Conservation (phyloP, 2,329 filamentous ascomycete genomes). For the Aureobasidium sp. region DNA sequence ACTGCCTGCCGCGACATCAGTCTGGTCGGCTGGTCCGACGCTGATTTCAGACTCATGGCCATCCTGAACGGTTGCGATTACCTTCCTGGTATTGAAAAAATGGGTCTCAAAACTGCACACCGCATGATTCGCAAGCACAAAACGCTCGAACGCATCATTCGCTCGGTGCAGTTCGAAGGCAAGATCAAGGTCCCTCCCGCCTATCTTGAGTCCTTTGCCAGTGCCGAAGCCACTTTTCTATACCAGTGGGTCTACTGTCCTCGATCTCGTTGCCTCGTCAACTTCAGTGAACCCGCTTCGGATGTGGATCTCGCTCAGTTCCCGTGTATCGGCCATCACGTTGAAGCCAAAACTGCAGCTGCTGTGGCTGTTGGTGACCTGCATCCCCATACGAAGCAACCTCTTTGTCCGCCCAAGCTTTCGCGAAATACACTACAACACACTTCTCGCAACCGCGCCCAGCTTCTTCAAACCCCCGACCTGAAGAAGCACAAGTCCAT, state of each 20-base stretch:
- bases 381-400: slow-evolving; percentile 79
- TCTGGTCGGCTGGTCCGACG: slow-evolving; percentile 83
- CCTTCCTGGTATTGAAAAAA: slow-evolving; percentile 69
- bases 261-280: slow-evolving; percentile 57
- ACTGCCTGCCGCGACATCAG: slow-evolving; percentile 80
- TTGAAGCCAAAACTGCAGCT: slow-evolving; percentile 55
- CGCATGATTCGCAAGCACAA: slow-evolving; percentile 85
- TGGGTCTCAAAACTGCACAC: slow-evolving; percentile 91
- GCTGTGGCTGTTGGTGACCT: slow-evolving; percentile 73
- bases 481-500: slow-evolving; percentile 54
- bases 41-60: slow-evolving; percentile 87
- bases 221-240: slow-evolving; percentile 86
- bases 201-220: slow-evolving; percentile 71
- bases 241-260: slow-evolving; percentile 95
- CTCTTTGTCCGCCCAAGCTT: slow-evolving; percentile 35
- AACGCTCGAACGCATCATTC: slow-evolving; percentile 70
- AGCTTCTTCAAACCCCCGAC: slow-evolving; percentile 33
- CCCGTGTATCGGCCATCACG: slow-evolving; percentile 68
- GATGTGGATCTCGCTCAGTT: slow-evolving; percentile 59
- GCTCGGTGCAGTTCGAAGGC: slow-evolving; percentile 79
- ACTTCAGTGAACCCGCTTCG: slow-evolving; percentile 58
- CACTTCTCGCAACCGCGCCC: background rate
- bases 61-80: slow-evolving; percentile 97
- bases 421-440: background rate
- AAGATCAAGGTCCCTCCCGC: slow-evolving; percentile 71